Conservation (phyloP, 164 flowering plant species). For the Vitis riparia region DNA sequence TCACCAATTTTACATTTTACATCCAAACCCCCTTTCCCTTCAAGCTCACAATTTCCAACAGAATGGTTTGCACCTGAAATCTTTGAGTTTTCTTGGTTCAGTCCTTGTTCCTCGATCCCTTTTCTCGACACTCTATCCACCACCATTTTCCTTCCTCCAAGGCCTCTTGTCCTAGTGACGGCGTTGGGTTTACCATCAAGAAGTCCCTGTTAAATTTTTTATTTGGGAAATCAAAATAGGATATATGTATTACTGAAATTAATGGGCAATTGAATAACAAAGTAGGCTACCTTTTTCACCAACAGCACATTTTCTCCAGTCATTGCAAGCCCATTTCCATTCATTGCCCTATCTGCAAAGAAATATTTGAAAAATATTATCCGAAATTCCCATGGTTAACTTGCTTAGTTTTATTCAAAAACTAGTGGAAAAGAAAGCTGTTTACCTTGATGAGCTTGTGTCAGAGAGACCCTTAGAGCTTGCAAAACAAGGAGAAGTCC, state of each 20-base stretch:
- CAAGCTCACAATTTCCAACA: conserved; percentile 17
- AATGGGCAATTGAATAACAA: not conserved
- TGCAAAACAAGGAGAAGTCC: conserved; percentile 37
- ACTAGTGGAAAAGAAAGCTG: not conserved
- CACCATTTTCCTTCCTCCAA: conserved; percentile 24
- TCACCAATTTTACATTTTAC: conserved; percentile 5
- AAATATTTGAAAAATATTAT: not conserved
- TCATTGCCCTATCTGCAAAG: not conserved
- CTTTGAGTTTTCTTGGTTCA: not conserved
- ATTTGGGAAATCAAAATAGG: not conserved
- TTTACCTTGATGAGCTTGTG: conserved; percentile 38
- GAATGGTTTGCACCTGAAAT: conserved; percentile 30
- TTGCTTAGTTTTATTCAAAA: not conserved
- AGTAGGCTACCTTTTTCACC: conserved; percentile 2
- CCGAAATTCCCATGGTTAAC: not conserved
- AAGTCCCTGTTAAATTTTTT: not conserved
- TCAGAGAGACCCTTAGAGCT: conserved; percentile 20
- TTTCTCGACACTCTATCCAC: not conserved
- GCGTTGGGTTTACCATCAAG: not conserved
- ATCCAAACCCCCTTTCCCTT: conserved; percentile 10
- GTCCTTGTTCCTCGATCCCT: not conserved
- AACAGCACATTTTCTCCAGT: not conserved
- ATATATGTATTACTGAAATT: too few species aligned
- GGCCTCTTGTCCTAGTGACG: not conserved
- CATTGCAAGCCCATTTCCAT: not conserved